Evolutionary conservation across 2,329 filamentous ascomycete species (phyloP).

Genomic region (Cercospora nicotianae): DNA sequence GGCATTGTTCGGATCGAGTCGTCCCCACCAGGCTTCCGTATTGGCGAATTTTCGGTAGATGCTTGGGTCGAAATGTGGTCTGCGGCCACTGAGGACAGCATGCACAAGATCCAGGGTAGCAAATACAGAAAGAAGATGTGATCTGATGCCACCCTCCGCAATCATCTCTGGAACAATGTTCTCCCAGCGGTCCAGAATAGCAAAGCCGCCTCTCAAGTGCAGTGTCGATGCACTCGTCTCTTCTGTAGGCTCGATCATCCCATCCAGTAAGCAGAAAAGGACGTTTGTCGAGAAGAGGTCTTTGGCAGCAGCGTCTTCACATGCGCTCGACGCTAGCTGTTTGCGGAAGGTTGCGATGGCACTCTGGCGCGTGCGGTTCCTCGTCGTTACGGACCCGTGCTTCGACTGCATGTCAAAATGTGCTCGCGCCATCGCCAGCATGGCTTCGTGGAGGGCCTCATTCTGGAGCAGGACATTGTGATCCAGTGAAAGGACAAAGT

Average conservation of each 20-base stretch:
- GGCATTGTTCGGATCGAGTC: slow-evolving; percentile 7
- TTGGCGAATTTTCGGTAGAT: slow-evolving; percentile 18
- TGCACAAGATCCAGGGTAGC: slow-evolving; percentile 21
- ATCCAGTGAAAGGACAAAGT: slow-evolving; percentile 17
- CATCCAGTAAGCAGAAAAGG: slow-evolving; percentile 21
- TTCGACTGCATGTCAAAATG: slow-evolving; percentile 21
- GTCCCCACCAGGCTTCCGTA: slow-evolving; percentile 22
- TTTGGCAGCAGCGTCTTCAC: slow-evolving; percentile 10
- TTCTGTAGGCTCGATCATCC: slow-evolving; percentile 22
- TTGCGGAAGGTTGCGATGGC: slow-evolving; percentile 21
- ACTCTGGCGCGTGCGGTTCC: slow-evolving; percentile 17
- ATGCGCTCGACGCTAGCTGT: slow-evolving; percentile 10
- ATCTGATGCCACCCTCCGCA: slow-evolving; percentile 12
- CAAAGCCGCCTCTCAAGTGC: slow-evolving; percentile 24
- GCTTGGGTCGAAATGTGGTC: slow-evolving; percentile 19
- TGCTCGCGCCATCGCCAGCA: slow-evolving; percentile 20
- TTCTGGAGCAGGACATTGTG: slow-evolving; percentile 9
- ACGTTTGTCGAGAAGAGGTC: slow-evolving; percentile 21
- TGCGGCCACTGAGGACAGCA: slow-evolving; percentile 17
- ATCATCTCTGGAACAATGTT: slow-evolving; percentile 17
- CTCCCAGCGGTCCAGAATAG: slow-evolving; percentile 24
- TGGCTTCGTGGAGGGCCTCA: slow-evolving; percentile 18
- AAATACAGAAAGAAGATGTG: slow-evolving; percentile 22
- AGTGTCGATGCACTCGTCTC: slow-evolving; percentile 20
- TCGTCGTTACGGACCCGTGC: slow-evolving; percentile 12